Evolutionary conservation across 768 basidiomycete species (phyloP).

Genomic region (Boletus subparvulus): DNA sequence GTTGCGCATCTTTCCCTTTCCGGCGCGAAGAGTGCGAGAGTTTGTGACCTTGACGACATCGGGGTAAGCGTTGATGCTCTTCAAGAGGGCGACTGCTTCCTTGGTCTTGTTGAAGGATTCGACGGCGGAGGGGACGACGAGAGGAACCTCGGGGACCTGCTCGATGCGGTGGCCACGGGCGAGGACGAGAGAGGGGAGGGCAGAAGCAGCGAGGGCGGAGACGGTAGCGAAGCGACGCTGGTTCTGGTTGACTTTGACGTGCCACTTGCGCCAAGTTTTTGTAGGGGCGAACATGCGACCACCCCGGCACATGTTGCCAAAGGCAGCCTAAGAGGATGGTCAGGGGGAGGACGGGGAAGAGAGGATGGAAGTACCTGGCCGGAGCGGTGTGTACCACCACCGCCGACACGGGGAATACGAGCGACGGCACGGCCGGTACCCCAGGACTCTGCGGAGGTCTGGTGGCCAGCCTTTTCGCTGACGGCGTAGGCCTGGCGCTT

Average conservation of each 20-base stretch:
- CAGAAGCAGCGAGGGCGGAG: slow-evolving; percentile 96
- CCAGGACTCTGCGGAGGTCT: slow-evolving; percentile 99
- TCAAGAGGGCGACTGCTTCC: slow-evolving; percentile 92
- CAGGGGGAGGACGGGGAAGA: not conserved
- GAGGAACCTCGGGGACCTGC: slow-evolving; percentile 92
- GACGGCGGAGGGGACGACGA: slow-evolving; percentile 75
- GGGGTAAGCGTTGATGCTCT: slow-evolving; percentile 81
- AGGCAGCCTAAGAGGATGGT: slow-evolving; percentile 69
- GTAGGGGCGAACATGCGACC: slow-evolving; percentile 99
- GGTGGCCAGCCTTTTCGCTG: slow-evolving; percentile 97
- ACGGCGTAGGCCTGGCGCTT: slow-evolving; percentile 96
- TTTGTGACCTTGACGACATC: slow-evolving; percentile 98
- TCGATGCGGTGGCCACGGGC: slow-evolving; percentile 99
- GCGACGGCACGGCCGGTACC: slow-evolving; percentile 99
- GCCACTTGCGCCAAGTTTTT: slow-evolving; percentile 99
- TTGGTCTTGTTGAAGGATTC: slow-evolving; percentile 96
- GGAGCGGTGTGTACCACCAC: slow-evolving; percentile 97
- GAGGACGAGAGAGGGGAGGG: slow-evolving; percentile 93
- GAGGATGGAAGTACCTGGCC: slow-evolving; percentile 63
- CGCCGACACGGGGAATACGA: slow-evolving; percentile 99
- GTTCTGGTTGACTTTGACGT: slow-evolving; percentile 99
- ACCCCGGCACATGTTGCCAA: slow-evolving; percentile 99
- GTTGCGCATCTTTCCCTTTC: slow-evolving; percentile 96
- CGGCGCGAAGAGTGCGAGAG: slow-evolving; percentile 94
- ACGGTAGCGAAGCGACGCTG: slow-evolving; percentile 97